Conservation (phyloP, 345 rosid genomes). For the Excoecaria agallocha region DNA sequence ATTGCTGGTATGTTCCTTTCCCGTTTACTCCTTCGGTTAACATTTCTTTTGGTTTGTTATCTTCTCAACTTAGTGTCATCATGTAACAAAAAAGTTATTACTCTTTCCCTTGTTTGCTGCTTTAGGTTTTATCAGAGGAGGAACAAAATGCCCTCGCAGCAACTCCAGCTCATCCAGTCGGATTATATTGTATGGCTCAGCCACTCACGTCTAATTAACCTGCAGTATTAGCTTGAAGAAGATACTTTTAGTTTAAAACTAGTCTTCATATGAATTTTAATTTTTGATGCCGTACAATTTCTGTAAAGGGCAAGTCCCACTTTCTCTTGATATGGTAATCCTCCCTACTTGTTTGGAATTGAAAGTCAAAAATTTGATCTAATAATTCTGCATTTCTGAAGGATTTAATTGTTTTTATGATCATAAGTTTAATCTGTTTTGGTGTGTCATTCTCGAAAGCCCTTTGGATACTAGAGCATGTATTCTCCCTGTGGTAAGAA, state of each 20-base stretch:
- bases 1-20: conserved; percentile 55
- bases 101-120: conserved; percentile 12
- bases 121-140: conserved; percentile 77
- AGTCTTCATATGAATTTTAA: background rate
- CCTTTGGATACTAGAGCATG: background rate
- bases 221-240: background rate
- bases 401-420: background rate
- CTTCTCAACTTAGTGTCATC: background rate
- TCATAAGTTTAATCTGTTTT: conserved; percentile 3
- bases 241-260: too few species aligned
- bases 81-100: background rate
- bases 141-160: conserved; percentile 91
- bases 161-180: conserved; percentile 88
- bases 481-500: background rate
- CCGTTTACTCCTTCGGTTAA: conserved; percentile 1
- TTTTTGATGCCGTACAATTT: background rate
- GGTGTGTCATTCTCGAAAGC: background rate
- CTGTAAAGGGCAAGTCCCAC: background rate
- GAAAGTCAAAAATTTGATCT: background rate
- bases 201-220: background rate
- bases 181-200: conserved; percentile 61
- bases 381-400: background rate
- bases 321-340: background rate
- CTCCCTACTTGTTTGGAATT: background rate
- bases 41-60: background rate